Conservation (phyloP, 352 stramenopile species). For the Phytopythium cucurbitacearum region DNA sequence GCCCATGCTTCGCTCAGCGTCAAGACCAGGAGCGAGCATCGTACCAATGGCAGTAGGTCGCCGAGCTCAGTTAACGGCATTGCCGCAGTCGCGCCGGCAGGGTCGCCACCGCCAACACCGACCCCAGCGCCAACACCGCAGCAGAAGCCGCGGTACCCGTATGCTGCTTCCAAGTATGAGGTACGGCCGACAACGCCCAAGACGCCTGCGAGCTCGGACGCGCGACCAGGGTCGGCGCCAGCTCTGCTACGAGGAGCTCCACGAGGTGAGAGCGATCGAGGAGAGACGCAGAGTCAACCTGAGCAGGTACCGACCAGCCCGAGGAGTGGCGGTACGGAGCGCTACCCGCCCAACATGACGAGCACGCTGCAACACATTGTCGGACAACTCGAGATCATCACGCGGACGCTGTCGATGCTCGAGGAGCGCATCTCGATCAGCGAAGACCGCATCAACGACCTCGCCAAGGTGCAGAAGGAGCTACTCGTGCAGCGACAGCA, state of each 20-base stretch:
- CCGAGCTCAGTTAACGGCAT: too few species aligned
- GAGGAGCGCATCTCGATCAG: constrained; percentile 84
- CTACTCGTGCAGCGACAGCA: constrained; percentile 45
- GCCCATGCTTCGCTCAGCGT: not conserved
- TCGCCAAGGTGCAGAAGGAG: constrained; percentile 57
- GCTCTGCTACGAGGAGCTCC: constrained; percentile 1
- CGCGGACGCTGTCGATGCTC: constrained; percentile 72
- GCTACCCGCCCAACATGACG: constrained; percentile 19
- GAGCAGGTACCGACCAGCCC: not conserved
- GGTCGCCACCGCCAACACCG: constrained; percentile 32
- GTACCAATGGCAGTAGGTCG: not conserved
- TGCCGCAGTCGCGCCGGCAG: constrained; percentile 1
- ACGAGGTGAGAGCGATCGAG: not conserved
- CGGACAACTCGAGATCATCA: constrained; percentile 88
- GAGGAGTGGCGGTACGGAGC: constrained; percentile 5
- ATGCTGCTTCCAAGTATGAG: constrained; percentile 32
- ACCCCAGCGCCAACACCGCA: constrained; percentile 30
- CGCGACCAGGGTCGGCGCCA: constrained; percentile 1
- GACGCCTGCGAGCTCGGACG: constrained; percentile 6
- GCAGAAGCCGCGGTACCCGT: constrained; percentile 34
- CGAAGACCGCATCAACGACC: constrained; percentile 72
- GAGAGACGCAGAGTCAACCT: not conserved
- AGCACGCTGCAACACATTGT: constrained; percentile 88
- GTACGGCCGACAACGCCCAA: constrained; percentile 7
- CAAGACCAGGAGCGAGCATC: constrained; percentile 4